phyloP scores from a whole-genome alignment of 2,329 filamentous ascomycete genomes.

The Diaporthe helianthi region DNA sequence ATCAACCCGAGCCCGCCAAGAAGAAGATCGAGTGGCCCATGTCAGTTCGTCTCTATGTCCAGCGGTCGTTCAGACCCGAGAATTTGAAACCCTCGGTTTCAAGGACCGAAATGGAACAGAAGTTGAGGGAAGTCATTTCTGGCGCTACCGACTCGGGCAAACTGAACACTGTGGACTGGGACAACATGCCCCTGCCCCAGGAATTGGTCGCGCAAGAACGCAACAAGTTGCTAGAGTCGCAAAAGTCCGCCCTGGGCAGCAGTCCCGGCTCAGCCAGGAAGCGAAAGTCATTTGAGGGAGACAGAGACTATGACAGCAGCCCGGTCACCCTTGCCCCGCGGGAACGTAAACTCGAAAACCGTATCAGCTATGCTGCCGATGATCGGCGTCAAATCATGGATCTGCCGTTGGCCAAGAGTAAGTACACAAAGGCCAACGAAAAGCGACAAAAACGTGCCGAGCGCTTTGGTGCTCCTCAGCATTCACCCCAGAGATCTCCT shows the following conservation, averaged over 20 bases:
- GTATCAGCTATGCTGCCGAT: constrained; percentile 69
- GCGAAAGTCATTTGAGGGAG: constrained; percentile 77
- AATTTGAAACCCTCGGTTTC: constrained; percentile 70
- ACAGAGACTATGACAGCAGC: constrained; percentile 57
- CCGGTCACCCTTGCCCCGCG: constrained; percentile 67
- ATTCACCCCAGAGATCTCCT: constrained; percentile 59
- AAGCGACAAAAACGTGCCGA: constrained; percentile 73
- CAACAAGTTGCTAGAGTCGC: constrained; percentile 38
- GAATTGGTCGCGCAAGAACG: constrained; percentile 79
- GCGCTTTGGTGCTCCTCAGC: constrained; percentile 77
- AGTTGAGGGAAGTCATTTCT: constrained; percentile 86
- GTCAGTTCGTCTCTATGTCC: constrained; percentile 86
- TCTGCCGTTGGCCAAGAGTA: constrained; percentile 66
- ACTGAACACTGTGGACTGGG: constrained; percentile 82
- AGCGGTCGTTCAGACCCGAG: constrained; percentile 81
- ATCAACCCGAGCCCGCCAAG: constrained; percentile 46
- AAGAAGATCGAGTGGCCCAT: constrained; percentile 80
- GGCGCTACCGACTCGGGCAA: constrained; percentile 76
- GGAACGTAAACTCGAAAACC: constrained; percentile 76
- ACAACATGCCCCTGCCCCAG: constrained; percentile 82
- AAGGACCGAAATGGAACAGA: constrained; percentile 78
- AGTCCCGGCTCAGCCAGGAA: constrained; percentile 62
- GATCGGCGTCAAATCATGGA: constrained; percentile 54
- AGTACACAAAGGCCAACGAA: constrained; percentile 86
- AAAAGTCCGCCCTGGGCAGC: constrained; percentile 30